Percentiles rank a stretch among this genome's conserved stretches.
These are phyloP conservation scores for Aspergillus chevalieri DNA, from an alignment of 2,329 filamentous ascomycete species.

Conservation along the genomic window DNA sequence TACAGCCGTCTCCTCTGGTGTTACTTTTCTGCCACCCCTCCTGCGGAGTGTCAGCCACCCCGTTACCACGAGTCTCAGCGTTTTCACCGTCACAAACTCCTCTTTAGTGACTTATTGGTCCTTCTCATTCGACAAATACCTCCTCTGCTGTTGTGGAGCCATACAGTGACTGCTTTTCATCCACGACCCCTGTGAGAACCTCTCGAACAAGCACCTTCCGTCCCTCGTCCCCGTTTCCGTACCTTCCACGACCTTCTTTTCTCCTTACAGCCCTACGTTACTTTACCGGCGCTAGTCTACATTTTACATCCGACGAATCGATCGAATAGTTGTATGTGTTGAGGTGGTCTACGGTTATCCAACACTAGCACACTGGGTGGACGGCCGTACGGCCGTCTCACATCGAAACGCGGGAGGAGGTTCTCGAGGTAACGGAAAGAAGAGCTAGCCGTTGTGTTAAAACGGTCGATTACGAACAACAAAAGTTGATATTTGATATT, in stretches of 20 bases:
- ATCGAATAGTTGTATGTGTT: conserved; percentile 9
- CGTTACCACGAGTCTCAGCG: too few relatives aligned
- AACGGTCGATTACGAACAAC: not conserved
- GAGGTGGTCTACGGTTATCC: conserved; percentile 6
- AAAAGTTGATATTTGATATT: not conserved
- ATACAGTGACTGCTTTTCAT: too few relatives aligned
- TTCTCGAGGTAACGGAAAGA: conserved; percentile 13
- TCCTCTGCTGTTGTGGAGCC: too few relatives aligned
- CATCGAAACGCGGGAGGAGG: conserved; percentile 23
- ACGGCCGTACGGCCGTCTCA: conserved; percentile 34
- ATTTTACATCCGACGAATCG: not conserved
- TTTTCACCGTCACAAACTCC: too few relatives aligned
- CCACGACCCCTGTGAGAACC: too few relatives aligned
- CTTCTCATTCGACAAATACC: too few relatives aligned
- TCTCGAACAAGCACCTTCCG: too few relatives aligned
- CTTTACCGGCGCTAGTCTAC: not conserved
- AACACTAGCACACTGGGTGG: conserved; percentile 22
- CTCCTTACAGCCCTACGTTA: not conserved
- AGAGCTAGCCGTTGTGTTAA: not conserved
- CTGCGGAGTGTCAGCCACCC: too few relatives aligned
- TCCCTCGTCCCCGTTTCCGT: not conserved
- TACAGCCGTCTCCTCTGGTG: too few relatives aligned
- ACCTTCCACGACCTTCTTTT: not conserved
- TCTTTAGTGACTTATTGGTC: too few relatives aligned
- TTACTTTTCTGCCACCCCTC: too few relatives aligned